Evolutionary conservation across 495 filamentous ascomycete genomes (phyloP).

Genomic region (Penicillium coprophilum): DNA sequence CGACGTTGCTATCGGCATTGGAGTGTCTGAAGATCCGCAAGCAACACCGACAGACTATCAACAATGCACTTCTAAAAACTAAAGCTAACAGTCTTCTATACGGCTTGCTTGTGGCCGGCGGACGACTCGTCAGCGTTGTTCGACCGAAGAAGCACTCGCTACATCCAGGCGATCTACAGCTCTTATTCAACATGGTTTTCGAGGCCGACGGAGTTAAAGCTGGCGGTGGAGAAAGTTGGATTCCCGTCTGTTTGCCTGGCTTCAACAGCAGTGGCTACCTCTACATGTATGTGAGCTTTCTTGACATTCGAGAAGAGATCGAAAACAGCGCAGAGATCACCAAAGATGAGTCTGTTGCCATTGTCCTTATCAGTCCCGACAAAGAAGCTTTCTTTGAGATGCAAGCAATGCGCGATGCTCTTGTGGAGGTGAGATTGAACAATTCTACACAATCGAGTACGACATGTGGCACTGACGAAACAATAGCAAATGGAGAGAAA

Average conservation of each 20-base stretch:
- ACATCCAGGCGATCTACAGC: slow-evolving; percentile 91
- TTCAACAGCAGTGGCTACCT: slow-evolving; percentile 98
- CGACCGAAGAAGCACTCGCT: slow-evolving; percentile 92
- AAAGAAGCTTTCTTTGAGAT: slow-evolving; percentile 93
- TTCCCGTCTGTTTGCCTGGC: slow-evolving; percentile 90
- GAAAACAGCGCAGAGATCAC: slow-evolving; percentile 38
- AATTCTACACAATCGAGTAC: too few species aligned
- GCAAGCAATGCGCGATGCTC: slow-evolving; percentile 75
- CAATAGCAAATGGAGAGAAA: slow-evolving; percentile 67
- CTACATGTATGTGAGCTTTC: slow-evolving; percentile 98
- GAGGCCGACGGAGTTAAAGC: slow-evolving; percentile 85
- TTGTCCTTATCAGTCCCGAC: slow-evolving; percentile 87
- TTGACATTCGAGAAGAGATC: slow-evolving; percentile 49
- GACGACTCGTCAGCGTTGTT: slow-evolving; percentile 89
- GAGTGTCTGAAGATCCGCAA: slow-evolving; percentile 90
- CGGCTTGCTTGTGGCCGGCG: slow-evolving; percentile 91
- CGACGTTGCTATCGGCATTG: slow-evolving; percentile 81
- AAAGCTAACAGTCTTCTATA: slow-evolving; percentile 79
- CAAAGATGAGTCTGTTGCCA: slow-evolving; percentile 76
- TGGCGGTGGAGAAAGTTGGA: slow-evolving; percentile 95
- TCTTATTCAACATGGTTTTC: slow-evolving; percentile 99
- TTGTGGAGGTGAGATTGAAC: slow-evolving; percentile 57
- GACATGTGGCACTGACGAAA: slow-evolving; percentile 1
- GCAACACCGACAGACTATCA: slow-evolving; percentile 79
- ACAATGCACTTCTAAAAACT: slow-evolving; percentile 77